Conservation (phyloP, 2,329 filamentous ascomycete species). For the Claviceps purpurea region DNA sequence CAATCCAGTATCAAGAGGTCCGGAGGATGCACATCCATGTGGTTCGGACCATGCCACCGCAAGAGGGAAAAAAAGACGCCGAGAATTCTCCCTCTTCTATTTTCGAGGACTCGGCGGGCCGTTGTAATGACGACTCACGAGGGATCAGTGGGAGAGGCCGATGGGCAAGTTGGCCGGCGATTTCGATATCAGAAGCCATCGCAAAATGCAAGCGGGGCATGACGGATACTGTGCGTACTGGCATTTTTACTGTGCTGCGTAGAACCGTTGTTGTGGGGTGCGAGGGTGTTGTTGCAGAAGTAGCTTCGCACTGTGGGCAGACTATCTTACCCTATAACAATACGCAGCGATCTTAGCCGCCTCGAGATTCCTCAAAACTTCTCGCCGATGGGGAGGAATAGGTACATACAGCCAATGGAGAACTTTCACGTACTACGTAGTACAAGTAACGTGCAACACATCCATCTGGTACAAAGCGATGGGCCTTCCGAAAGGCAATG, state of each 20-base stretch:
- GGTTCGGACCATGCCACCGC: not conserved
- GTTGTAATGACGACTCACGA: not conserved
- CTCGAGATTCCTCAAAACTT: not conserved
- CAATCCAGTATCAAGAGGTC: not conserved
- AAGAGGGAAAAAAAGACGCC: not conserved
- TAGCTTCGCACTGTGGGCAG: not conserved
- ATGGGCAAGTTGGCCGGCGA: too few species aligned
- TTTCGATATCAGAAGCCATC: too few species aligned
- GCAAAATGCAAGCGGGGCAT: too few species aligned
- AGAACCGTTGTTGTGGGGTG: not conserved
- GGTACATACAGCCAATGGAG: not conserved
- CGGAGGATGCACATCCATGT: constrained; percentile 1
- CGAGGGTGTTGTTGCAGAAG: not conserved
- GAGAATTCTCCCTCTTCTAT: not conserved
- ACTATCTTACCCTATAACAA: not conserved
- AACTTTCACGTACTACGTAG: not conserved
- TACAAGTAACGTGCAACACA: not conserved
- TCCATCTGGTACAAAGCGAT: not conserved
- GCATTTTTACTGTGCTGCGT: not conserved
- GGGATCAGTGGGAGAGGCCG: too few species aligned
- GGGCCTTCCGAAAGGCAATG: not conserved
- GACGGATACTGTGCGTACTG: not conserved
- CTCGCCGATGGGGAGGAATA: not conserved
- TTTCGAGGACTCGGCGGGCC: not conserved
- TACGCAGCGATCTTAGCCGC: not conserved